Evolutionary conservation across 1,139 yeast species (phyloP), one percentile per base, ranked within the genome.

Genomic region (Maudiozyma humilis): DNA sequence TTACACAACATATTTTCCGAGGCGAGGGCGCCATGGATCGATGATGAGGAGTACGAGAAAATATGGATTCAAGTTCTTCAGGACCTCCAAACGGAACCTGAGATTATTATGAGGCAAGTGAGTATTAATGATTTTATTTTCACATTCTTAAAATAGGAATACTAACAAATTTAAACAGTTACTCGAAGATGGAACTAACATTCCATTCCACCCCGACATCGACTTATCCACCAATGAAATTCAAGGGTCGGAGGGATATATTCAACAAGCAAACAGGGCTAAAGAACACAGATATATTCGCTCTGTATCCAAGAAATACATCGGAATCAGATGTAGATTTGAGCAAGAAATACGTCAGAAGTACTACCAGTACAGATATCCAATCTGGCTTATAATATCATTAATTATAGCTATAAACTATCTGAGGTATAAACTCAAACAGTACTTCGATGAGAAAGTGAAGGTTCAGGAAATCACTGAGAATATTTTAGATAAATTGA

Each of bases 21-120:
- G 68, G 76, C 73, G 70, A 78, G 63, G 19, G 40, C 46, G n/a
- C 56, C 81, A 10, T 71, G 76, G 50, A 73, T 85, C 34, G 70
- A 78, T n/a, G 74, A 70, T 42, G 81, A 78, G 38, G 94, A 86
- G 52, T 89, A 88, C 65, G 82, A 84, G 52, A 86, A 81, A 47
- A 71, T 87, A 49, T 89, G 96, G 96, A 60, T 62, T 27, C 73
- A 78, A 53, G 84, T 86, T 8, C 59, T 81, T 8, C 65, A 70
- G 38, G 84, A 80, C 53, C 71, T 89, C 54, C 77, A 78, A 53
- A 71, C 74, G 47, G 86, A 83, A 65, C 82, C 85, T 38, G 93
- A 85, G 59, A 76, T 84, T 63, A 79, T 77, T 70, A 88, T 83
- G 82, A 82, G 91, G 88, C 85, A 79, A 76, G 89, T 79, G 72